Conservation (phyloP, 176 grass and related monocot genomes). For the Tillandsia leiboldiana region DNA sequence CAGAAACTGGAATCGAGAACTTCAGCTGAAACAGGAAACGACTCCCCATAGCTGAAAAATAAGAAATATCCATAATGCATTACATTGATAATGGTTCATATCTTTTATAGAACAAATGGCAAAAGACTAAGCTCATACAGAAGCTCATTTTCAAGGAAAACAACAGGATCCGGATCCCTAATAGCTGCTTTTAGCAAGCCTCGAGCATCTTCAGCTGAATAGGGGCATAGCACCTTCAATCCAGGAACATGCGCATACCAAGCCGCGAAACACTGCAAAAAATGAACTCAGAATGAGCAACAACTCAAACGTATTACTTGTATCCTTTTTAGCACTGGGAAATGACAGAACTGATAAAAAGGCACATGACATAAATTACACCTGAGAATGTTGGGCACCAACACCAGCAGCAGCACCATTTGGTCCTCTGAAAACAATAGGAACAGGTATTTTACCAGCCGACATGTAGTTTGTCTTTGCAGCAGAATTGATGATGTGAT, state of each 20-base stretch:
- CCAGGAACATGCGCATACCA: constrained; percentile 96
- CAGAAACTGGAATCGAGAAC: constrained; percentile 97
- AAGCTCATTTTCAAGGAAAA: constrained; percentile 95
- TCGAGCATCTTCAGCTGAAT: constrained; percentile 86
- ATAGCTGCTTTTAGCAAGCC: constrained; percentile 98
- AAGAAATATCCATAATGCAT: constrained; percentile 1
- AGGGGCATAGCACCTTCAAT: constrained; percentile 78
- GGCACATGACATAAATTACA: background rate
- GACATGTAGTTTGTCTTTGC: constrained; percentile 99
- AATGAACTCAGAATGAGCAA: background rate
- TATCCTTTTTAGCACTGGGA: background rate
- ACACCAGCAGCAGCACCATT: constrained; percentile 96
- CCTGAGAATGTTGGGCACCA: constrained; percentile 96
- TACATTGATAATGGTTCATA: background rate
- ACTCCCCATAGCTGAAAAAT: constrained; percentile 77
- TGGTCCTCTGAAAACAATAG: constrained; percentile 94
- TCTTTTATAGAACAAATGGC: background rate
- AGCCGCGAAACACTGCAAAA: constrained; percentile 82
- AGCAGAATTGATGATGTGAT: constrained; percentile 98
- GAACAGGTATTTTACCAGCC: constrained; percentile 64
- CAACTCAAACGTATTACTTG: background rate
- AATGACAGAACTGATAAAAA: too few species aligned
- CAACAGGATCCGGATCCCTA: constrained; percentile 88
- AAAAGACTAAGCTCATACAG: constrained; percentile 38
- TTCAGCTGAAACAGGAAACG: constrained; percentile 85